Evolutionary conservation across 2,329 filamentous ascomycete genomes (phyloP).

Genomic region (Microsporum canis): DNA sequence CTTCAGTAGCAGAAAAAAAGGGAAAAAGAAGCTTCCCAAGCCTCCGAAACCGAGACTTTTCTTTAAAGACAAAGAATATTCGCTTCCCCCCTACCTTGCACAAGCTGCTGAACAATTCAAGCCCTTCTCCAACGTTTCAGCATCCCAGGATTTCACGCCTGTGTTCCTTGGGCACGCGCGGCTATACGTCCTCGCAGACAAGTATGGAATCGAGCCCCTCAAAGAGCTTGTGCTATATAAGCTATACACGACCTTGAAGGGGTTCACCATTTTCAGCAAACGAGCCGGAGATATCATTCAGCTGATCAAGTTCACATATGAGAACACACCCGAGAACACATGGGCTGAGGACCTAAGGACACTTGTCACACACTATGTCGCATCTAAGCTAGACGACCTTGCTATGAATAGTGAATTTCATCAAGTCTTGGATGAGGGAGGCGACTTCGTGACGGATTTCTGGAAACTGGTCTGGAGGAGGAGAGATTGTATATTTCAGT

Average conservation of each 20-base stretch:
- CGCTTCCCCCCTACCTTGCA: neutral
- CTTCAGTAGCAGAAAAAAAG: too few species aligned
- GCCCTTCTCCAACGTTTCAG: neutral
- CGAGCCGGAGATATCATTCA: neutral
- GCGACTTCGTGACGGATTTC: neutral
- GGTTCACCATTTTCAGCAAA: constrained; percentile 21
- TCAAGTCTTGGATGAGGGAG: neutral
- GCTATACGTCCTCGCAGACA: constrained; percentile 34
- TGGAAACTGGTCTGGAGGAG: too few species aligned
- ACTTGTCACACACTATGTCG: neutral
- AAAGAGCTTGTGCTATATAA: constrained; percentile 23
- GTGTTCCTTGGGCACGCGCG: constrained; percentile 32
- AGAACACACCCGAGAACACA: neutral
- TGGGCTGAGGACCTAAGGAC: neutral
- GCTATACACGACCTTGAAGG: constrained; percentile 23
- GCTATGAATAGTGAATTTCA: neutral
- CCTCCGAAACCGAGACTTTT: too few species aligned
- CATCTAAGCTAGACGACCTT: neutral
- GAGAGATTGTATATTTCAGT: too few species aligned
- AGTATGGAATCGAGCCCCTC: constrained; percentile 27
- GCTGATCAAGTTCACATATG: neutral
- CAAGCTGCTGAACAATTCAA: neutral
- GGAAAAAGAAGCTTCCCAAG: too few species aligned
- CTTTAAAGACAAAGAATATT: neutral
- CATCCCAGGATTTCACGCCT: constrained; percentile 21